Evolutionary conservation across 1,284 basidiomycete species (phyloP), one percentile per base, ranked within the genome.

Genomic region (Cryptococcus jaspeensis): DNA sequence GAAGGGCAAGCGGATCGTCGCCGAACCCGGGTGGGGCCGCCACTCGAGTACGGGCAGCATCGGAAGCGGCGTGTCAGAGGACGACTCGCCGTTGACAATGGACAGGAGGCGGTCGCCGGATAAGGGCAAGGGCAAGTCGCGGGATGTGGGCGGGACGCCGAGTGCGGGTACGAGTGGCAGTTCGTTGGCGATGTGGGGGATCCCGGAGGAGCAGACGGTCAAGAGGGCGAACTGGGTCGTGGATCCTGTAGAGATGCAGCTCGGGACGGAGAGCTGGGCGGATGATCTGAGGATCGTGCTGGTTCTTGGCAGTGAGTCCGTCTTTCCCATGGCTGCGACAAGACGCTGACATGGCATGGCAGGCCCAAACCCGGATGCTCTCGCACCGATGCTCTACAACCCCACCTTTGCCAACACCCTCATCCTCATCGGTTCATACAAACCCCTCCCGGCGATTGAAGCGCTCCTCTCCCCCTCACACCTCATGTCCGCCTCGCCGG

Each of bases 381-480:
- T 74, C 22, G 59, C 65, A 0, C 72, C 72, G 0, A 47, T 74
- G 5, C 60, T 74, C 7, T 69, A 69, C 48, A 69, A 71, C 44
- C 61, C 65, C 0, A 44, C 55, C 1, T 74, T 71, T 53, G 46
- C 59, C 11, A 54, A 65, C 36, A 74, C 72, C 0, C 60, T 73
- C 12, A 49, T 74, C 11, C 62, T 74, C 11, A 62, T 74, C 25
- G 71, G 67, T 15, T 60, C 66, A 1, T 40, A 53, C 6, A 40
- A 56, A 12, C 65, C 71, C 4, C 32, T 61, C 2, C 65, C 69
- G 12, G 63, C 65, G 25, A 68, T 74, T 25, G 64, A 73, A 46
- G 64, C 66, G 2, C 61, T 72, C n/a, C 59, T 59, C 5, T 71
- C 68, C 3, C 68, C 70, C 5, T 69, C 68, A 6, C 59, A 70